Percentiles rank a stretch among this genome's conserved stretches.
Evolutionary conservation across 192 early-diverging fungal species (phyloP).

Genomic region (Chytriomyces confervae): DNA sequence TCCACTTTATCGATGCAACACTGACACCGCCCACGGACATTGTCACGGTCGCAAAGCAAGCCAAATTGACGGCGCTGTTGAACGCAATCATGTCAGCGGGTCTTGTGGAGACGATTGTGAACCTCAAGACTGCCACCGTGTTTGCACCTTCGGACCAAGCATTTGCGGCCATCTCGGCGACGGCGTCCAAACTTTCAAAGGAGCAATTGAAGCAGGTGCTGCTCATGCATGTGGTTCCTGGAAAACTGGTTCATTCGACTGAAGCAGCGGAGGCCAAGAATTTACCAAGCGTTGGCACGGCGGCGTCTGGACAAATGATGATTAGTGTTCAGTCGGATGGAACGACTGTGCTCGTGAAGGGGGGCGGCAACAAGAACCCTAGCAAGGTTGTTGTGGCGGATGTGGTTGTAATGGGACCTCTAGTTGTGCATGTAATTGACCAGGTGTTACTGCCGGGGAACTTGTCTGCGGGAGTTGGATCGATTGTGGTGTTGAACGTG

Average conservation of each 20-base stretch:
- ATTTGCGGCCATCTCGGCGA: conserved; percentile 33
- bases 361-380: conserved; percentile 41
- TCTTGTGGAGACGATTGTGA: conserved; percentile 30
- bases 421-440: conserved; percentile 59
- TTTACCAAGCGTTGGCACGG: conserved; percentile 8
- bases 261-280: conserved; percentile 3
- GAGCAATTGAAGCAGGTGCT: conserved; percentile 46
- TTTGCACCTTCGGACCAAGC: conserved; percentile 39
- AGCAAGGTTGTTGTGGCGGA: conserved; percentile 51
- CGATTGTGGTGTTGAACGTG: too few relatives aligned
- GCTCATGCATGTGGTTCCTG: conserved; percentile 39
- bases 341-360: conserved; percentile 39
- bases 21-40: conserved; percentile 40
- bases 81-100: conserved; percentile 14
- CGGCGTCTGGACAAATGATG: neutral
- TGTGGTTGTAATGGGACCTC: conserved; percentile 34
- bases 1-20: conserved; percentile 51
- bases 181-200: conserved; percentile 18
- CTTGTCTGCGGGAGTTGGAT: neutral
- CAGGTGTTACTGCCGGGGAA: conserved; percentile 46
- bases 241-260: neutral
- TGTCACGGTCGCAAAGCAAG: conserved; percentile 9
- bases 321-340: conserved; percentile 29
- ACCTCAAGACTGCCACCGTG: conserved; percentile 35
- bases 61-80: conserved; percentile 33